These are phyloP conservation scores for Eucalyptus curtisii DNA, from an alignment of 345 rosid species.

Conservation along the genomic window DNA sequence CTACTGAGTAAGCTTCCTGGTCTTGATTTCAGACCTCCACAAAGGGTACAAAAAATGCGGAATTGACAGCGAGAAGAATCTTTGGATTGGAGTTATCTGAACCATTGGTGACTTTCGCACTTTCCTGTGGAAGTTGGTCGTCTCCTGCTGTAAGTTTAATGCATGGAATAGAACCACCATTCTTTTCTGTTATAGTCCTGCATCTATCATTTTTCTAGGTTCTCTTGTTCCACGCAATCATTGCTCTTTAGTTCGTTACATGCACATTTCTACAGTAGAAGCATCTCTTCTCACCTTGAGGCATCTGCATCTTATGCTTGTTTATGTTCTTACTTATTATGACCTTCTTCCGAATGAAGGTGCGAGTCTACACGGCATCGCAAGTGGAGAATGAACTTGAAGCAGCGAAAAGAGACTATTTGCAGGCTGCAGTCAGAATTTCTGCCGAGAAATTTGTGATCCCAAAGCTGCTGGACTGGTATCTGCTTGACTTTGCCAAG, in stretches of 20 bases:
- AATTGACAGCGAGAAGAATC: constrained; percentile 39
- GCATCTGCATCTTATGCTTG: background rate
- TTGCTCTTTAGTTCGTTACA: background rate
- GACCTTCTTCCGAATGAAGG: constrained; percentile 20
- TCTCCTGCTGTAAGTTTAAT: constrained; percentile 76
- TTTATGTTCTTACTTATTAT: constrained; percentile 4
- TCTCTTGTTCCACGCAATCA: background rate
- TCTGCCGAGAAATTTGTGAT: constrained; percentile 40
- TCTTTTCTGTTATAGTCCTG: background rate
- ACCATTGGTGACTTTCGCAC: constrained; percentile 79
- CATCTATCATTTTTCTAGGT: background rate
- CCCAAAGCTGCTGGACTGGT: constrained; percentile 76
- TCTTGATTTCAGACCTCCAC: constrained; percentile 15
- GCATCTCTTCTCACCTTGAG: background rate
- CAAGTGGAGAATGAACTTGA: constrained; percentile 59
- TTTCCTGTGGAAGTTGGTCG: constrained; percentile 93
- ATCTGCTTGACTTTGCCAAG: constrained; percentile 76
- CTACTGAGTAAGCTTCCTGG: background rate
- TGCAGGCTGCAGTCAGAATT: constrained; percentile 67
- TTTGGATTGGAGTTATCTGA: constrained; percentile 74
- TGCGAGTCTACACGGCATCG: constrained; percentile 56
- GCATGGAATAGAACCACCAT: background rate
- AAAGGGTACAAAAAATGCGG: constrained; percentile 44
- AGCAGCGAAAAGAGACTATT: constrained; percentile 60
- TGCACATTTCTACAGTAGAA: background rate